Evolutionary conservation across 2,329 filamentous ascomycete species (phyloP).

Genomic region (Venturia asperata): DNA sequence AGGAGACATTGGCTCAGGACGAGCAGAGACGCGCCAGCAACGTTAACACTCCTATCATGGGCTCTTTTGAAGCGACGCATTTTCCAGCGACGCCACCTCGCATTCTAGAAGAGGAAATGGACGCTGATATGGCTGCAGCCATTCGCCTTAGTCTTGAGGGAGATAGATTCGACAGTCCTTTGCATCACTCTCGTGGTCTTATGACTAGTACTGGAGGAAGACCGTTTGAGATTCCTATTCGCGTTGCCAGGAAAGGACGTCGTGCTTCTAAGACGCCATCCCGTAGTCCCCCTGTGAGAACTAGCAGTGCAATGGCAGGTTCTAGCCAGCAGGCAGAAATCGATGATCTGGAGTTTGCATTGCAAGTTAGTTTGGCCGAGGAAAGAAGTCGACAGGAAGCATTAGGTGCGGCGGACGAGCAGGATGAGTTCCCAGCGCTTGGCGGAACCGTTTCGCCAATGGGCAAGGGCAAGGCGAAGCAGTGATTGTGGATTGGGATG

Average conservation of each 20-base stretch:
- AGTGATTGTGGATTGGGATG: neutral
- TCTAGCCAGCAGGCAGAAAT: conserved; percentile 34
- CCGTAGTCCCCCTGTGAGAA: conserved; percentile 27
- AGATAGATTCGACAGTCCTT: conserved; percentile 20
- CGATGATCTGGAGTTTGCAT: conserved; percentile 54
- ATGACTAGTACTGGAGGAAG: neutral
- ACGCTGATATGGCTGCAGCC: conserved; percentile 55
- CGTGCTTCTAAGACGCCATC: conserved; percentile 23
- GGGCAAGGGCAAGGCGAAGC: conserved; percentile 16
- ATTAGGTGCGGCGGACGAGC: neutral
- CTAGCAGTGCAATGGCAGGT: conserved; percentile 22
- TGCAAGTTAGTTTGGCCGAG: conserved; percentile 56
- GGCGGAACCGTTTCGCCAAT: neutral
- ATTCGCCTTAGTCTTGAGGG: conserved; percentile 45
- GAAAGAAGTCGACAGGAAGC: conserved; percentile 42
- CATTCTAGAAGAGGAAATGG: conserved; percentile 16
- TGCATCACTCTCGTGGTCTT: neutral
- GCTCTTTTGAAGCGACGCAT: neutral
- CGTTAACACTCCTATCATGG: conserved; percentile 22
- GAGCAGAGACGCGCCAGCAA: conserved; percentile 41
- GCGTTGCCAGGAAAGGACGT: conserved; percentile 36
- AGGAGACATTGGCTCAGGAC: conserved; percentile 49
- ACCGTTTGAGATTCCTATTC: conserved; percentile 40
- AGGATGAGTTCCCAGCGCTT: conserved; percentile 15
- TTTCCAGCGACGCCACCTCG: neutral